These are phyloP conservation scores for Marchantia polymorpha DNA, from an alignment of 225 moss, liverwort and hornwort genomes.

Conservation along the genomic window DNA sequence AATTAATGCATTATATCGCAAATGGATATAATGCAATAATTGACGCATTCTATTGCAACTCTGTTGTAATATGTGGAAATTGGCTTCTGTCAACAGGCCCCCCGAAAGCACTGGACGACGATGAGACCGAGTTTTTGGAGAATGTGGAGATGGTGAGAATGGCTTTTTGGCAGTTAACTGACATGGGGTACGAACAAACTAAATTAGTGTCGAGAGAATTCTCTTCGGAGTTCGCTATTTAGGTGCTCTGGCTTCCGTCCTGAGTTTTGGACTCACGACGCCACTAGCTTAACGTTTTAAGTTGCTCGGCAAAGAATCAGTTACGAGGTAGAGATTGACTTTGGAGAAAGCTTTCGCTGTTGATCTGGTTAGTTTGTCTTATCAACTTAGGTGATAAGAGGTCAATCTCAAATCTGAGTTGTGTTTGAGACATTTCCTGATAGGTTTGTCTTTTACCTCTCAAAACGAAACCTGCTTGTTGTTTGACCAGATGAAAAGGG, in stretches of 20 bases:
- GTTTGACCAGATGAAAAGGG: conserved; percentile 69
- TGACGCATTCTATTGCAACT: too few species aligned
- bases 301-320: too few species aligned
- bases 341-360: background rate
- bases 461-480: background rate
- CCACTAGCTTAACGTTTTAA: too few species aligned
- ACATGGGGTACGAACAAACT: conserved; percentile 63
- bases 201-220: conserved; percentile 15
- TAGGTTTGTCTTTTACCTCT: too few species aligned
- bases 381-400: too few species aligned
- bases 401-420: too few species aligned
- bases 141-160: conserved; percentile 98
- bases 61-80: background rate
- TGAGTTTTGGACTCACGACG: background rate
- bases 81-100: conserved; percentile 49
- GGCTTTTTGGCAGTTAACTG: conserved; percentile 64
- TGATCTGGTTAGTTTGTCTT: background rate
- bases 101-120: conserved; percentile 96
- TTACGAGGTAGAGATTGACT: background rate
- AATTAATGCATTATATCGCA: too few species aligned
- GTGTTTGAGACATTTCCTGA: too few species aligned
- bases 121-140: conserved; percentile 94
- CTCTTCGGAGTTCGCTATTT: background rate
- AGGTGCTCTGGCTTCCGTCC: background rate
- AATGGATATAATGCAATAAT: too few species aligned